Base-by-base conservation (phyloP, 768 basidiomycete species). In the Amanita brunnescens region DNA sequence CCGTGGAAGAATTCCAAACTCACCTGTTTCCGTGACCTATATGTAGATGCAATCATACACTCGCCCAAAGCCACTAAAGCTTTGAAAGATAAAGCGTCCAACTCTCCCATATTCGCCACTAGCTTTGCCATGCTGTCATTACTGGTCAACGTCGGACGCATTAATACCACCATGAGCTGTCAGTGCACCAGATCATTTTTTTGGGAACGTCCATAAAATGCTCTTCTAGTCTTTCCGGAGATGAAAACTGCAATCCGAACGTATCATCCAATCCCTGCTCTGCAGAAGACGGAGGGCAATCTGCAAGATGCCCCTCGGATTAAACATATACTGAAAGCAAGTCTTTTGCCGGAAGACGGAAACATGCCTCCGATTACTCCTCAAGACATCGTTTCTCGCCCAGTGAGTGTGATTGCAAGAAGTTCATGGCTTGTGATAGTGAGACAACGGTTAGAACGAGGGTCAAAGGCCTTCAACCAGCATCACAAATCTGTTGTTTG, bases 161-260 rank as follows among this genome's bases (percentile, higher is more conserved):
- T 90, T 57, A 87, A 87, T 61, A 86, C 87, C 5, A 90, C 87
- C 4, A 81, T 88, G 77, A 87, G 87, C 54, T 91, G 87, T 89
- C 61, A 66, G 82, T 66, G 32, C 35, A 47, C 39, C 37, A 47
- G 38, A 39, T 56, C 20, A 49, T 45, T 53, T 14, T 20, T 49
- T 46, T 47, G 43, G 33, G 47, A 47, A 38, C 23, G 40, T 53
- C 21, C 53, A 14, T 56, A 20, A 24, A 23, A 43, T 53, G 30
- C 43, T 50, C 33, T 46, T 30, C 21, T 47, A 86, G 85, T 88
- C 67, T 87, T 87, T 61, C 83, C 83, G 34, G 85, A 86, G 64
- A 87, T 87, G 85, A 80, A 81, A 60, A 89, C 87, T 1, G 72
- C 81, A 13, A 76, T 87, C 55, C 72, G 86, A 54, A 84, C 84